Evolutionary conservation across 225 moss, liverwort and hornwort genomes (phyloP).

Genomic region (Asterella californica): DNA sequence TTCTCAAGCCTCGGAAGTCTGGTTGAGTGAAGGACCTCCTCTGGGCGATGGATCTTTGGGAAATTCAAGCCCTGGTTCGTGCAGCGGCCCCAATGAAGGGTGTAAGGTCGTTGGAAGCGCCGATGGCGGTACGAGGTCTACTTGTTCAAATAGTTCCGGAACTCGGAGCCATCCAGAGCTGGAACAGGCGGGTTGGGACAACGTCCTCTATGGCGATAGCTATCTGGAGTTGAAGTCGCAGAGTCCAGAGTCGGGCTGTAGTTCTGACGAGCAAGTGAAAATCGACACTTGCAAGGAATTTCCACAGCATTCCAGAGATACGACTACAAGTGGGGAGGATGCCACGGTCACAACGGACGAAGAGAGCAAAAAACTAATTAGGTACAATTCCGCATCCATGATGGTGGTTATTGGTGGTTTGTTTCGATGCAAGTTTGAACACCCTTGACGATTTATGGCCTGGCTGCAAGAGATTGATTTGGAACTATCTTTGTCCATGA

Average conservation of each 20-base stretch:
- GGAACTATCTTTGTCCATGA: neutral
- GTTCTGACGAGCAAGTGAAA: slow-evolving; percentile 33
- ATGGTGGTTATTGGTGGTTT: too few species aligned
- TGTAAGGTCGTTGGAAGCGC: slow-evolving; percentile 3
- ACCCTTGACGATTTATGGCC: neutral
- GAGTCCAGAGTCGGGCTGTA: slow-evolving; percentile 44
- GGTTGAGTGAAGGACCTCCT: neutral
- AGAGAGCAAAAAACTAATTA: slow-evolving; percentile 37
- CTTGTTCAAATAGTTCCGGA: slow-evolving; percentile 2
- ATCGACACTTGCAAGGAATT: slow-evolving; percentile 31
- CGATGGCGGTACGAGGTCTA: neutral
- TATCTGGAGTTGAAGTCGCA: slow-evolving; percentile 11
- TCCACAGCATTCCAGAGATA: slow-evolving; percentile 2
- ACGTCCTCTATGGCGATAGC: neutral
- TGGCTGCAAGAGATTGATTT: neutral
- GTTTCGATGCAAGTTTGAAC: neutral
- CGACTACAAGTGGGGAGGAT: neutral
- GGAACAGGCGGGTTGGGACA: slow-evolving; percentile 19
- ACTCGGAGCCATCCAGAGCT: neutral
- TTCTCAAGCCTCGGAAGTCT: neutral
- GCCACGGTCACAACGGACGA: slow-evolving; percentile 17
- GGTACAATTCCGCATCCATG: slow-evolving; percentile 12
- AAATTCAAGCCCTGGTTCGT: slow-evolving; percentile 30
- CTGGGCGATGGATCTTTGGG: slow-evolving; percentile 2
- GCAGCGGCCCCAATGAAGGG: neutral